Percentiles rank a stretch among this genome's conserved stretches.
These are phyloP conservation scores for Selaginella tamariscina DNA, from an alignment of 75 land plant genomes.

Conservation along the genomic window DNA sequence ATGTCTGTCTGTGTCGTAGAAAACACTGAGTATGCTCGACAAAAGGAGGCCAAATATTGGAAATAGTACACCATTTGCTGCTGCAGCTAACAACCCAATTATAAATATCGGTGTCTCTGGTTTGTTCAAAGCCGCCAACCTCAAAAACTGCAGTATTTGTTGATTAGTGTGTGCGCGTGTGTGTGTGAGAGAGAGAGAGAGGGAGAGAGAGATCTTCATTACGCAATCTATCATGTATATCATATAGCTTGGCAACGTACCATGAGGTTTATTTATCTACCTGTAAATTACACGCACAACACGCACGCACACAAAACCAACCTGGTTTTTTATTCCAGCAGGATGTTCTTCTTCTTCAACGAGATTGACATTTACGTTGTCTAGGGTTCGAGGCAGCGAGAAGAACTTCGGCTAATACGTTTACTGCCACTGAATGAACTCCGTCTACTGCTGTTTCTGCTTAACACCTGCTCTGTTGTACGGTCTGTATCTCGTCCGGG, in stretches of 20 bases:
- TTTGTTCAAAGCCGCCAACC: slow-evolving; percentile 8
- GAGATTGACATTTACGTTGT: no score
- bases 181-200: no score
- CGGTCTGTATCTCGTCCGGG: background rate
- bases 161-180: no score
- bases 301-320: no score
- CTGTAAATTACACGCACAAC: no score
- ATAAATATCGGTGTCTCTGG: background rate
- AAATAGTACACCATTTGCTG: slow-evolving; percentile 34
- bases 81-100: slow-evolving; percentile 43
- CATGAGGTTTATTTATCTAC: no score
- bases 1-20: slow-evolving; percentile 35
- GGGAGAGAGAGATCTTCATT: no score
- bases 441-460: background rate
- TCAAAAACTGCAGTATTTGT: background rate
- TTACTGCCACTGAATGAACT: background rate
- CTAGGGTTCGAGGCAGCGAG: no score
- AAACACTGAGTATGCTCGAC: slow-evolving; percentile 40
- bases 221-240: no score
- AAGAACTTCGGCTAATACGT: background rate
- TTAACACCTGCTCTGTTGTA: background rate
- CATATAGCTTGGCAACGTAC: no score
- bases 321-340: no score
- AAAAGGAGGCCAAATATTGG: slow-evolving; percentile 52
- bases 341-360: no score